Conservation (phyloP, 352 stramenopile species). For the Globisporangium nodosum region DNA sequence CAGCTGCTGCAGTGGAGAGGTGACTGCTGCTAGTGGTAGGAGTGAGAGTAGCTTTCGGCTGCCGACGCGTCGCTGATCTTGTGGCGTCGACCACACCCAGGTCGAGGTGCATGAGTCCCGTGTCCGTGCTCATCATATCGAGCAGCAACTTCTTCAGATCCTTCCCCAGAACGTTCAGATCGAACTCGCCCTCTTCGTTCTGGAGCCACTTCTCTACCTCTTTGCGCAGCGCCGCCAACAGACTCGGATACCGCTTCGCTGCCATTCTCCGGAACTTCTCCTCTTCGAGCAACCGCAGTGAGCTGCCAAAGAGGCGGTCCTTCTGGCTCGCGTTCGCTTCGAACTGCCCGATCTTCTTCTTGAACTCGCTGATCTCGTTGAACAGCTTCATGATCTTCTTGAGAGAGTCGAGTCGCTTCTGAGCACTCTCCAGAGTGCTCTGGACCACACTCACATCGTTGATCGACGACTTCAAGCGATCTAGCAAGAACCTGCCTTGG, state of each 20-base stretch:
- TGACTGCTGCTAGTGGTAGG: constrained; percentile 22
- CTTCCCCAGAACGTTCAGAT: constrained; percentile 64
- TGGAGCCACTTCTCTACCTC: constrained; percentile 72
- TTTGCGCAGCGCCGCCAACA: constrained; percentile 41
- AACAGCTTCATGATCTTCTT: constrained; percentile 78
- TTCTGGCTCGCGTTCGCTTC: constrained; percentile 65
- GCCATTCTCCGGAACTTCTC: constrained; percentile 71
- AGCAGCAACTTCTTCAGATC: constrained; percentile 66
- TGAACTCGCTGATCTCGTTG: constrained; percentile 61
- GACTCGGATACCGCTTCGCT: constrained; percentile 60
- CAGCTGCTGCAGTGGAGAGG: constrained; percentile 3
- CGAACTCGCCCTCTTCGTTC: constrained; percentile 68
- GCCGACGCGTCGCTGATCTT: constrained; percentile 27
- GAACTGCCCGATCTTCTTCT: constrained; percentile 75
- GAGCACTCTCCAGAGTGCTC: constrained; percentile 36
- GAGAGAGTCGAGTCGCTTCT: constrained; percentile 60
- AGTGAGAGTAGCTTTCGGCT: constrained; percentile 23
- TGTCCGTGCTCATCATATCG: constrained; percentile 83
- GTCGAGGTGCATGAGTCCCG: constrained; percentile 78
- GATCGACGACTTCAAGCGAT: constrained; percentile 37
- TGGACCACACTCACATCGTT: constrained; percentile 41
- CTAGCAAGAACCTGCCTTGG: constrained; percentile 33
- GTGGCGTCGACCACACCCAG: constrained; percentile 38
- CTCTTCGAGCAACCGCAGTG: constrained; percentile 64
- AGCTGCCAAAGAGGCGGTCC: constrained; percentile 69